Evolutionary conservation across 768 basidiomycete species (phyloP), one percentile per base, ranked within the genome.

Genomic region (Tulasnella sp.): DNA sequence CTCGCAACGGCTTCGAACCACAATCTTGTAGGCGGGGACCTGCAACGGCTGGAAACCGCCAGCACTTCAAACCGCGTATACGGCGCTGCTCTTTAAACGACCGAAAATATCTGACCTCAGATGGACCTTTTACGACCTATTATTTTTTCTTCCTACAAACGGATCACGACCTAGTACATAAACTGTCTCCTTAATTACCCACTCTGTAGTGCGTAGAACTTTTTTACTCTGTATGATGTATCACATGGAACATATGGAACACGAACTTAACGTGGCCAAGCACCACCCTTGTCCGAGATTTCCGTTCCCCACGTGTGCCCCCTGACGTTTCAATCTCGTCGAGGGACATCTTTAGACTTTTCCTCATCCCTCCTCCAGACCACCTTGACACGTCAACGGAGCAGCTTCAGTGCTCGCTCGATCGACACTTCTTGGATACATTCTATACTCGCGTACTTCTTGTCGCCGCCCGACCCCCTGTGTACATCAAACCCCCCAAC

Each of bases 41-140:
- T 68, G 44, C 72, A 74, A 38, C 38, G 72, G 21, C 44, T 46
- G 72, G 72, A 40, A 74, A 40, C 72, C 3, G 24, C 72, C 19
- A 46, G 38, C 72, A 39, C 72, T 39, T 74, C 72, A 74, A 74
- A 74, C 21, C 72, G 72, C 44, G 72, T 74, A 21, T 74, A 74
- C n/a, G 72, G 72, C 72, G 72, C 72, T 74, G 72, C 72, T 42
- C 3, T 74, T 7, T 74, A 74, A 38, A 62, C 18, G 4, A 21
- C 58, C 7, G 8, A 74, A n/a, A n/a, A n/a, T n/a, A 74, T 38
- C 27, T 34, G 72, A 36, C 72, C 31, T 73, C 40, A 36, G 72
- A 46, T 40, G 39, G 72, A 74, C 44, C 72, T 74, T 74, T 74
- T 74, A 74, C 38, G 72, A 74, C 21, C 62, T 31, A 12, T 68